Percentiles rank a stretch among this genome's conserved stretches.
phyloP scores from a whole-genome alignment of 202 grass and related monocot genomes.

The Cymbopogon flexuosus region DNA sequence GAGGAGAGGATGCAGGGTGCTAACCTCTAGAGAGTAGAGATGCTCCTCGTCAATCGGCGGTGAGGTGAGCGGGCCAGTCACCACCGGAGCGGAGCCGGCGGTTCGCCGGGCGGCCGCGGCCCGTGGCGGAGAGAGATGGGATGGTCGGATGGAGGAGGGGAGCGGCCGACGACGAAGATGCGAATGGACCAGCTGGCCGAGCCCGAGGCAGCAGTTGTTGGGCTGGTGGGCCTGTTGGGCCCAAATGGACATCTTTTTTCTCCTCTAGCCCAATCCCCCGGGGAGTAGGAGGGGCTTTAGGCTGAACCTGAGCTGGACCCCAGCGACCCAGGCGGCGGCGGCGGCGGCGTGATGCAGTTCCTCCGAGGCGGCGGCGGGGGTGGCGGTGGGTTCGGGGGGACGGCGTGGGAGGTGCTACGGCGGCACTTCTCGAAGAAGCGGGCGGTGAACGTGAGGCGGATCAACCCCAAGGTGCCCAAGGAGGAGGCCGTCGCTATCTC shows the following conservation, averaged over 20 bases:
- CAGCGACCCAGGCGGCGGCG: neutral
- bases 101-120: neutral
- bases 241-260: neutral
- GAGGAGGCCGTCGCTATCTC: conserved; percentile 81
- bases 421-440: conserved; percentile 78
- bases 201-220: neutral
- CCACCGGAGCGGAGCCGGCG: conserved; percentile 20
- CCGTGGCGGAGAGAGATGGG: conserved; percentile 19
- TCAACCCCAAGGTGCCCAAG: conserved; percentile 86
- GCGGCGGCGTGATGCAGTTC: conserved; percentile 59
- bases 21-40: neutral
- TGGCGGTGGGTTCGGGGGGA: neutral
- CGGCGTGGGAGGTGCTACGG: conserved; percentile 35
- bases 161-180: neutral
- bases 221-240: neutral
- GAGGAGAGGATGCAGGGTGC: neutral
- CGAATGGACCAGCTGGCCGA: neutral
- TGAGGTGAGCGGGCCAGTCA: neutral
- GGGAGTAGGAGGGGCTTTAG: neutral
- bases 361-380: conserved; percentile 36
- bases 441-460: conserved; percentile 51
- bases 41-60: neutral
- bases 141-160: neutral
- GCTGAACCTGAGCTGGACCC: neutral
- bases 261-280: neutral